phyloP scores from a whole-genome alignment of 2,329 filamentous ascomycete species.

The Drechslera avenae region DNA sequence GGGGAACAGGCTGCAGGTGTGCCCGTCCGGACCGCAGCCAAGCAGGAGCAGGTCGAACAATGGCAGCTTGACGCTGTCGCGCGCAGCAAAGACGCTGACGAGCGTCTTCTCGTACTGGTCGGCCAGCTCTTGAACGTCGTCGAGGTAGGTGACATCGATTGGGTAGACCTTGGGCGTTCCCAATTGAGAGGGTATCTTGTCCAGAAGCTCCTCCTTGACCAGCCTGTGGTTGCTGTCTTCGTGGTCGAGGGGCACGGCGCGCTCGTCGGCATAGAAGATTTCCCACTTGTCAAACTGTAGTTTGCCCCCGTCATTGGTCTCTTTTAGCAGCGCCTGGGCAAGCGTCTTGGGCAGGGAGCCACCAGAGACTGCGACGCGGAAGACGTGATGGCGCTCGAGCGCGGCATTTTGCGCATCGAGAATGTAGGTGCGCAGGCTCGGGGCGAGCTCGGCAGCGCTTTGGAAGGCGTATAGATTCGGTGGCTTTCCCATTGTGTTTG shows the following conservation, averaged over 20 bases:
- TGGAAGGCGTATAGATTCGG: conserved; percentile 80
- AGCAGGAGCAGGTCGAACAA: conserved; percentile 94
- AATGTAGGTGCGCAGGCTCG: conserved; percentile 79
- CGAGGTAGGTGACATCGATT: conserved; percentile 71
- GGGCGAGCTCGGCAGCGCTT: conserved; percentile 70
- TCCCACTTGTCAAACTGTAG: conserved; percentile 89
- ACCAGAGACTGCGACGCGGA: conserved; percentile 92
- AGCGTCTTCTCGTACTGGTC: conserved; percentile 91
- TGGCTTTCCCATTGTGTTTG: conserved; percentile 46
- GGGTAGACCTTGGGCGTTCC: conserved; percentile 75
- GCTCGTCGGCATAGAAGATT: conserved; percentile 98
- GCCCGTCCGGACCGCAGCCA: conserved; percentile 92
- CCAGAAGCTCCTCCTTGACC: conserved; percentile 83
- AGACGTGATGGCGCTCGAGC: conserved; percentile 77
- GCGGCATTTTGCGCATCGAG: conserved; percentile 81
- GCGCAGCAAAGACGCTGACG: conserved; percentile 82
- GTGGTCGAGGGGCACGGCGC: conserved; percentile 89
- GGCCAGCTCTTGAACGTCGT: conserved; percentile 88
- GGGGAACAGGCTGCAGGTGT: conserved; percentile 96
- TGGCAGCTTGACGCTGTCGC: conserved; percentile 91
- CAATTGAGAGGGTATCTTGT: conserved; percentile 76
- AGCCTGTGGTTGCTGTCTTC: conserved; percentile 93
- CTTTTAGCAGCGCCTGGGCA: conserved; percentile 76
- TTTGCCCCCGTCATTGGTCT: conserved; percentile 61
- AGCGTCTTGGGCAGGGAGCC: conserved; percentile 90